These are phyloP conservation scores for Apodospora peruviana DNA, from an alignment of 495 filamentous ascomycete species.

Conservation along the genomic window DNA sequence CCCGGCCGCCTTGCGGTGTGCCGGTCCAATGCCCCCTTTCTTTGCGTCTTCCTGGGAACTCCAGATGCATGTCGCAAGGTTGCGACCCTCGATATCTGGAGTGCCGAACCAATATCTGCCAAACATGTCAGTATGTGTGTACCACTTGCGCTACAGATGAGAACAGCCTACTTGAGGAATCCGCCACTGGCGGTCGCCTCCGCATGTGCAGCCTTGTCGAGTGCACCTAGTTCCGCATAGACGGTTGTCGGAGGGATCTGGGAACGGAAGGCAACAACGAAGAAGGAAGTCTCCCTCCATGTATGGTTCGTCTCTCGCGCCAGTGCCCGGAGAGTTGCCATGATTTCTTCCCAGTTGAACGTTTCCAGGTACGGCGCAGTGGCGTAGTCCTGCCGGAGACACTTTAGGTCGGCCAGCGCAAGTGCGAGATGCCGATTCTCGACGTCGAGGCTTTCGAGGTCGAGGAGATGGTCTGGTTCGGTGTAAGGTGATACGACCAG, in stretches of 20 bases:
- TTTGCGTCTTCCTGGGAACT: slow-evolving; percentile 62
- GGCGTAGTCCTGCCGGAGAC: slow-evolving; percentile 65
- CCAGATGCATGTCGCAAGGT: slow-evolving; percentile 78
- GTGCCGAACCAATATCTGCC: slow-evolving; percentile 71
- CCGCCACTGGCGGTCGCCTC: slow-evolving; percentile 75
- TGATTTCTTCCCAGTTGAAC: slow-evolving; percentile 71
- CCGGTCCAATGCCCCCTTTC: slow-evolving; percentile 58
- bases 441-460: slow-evolving; percentile 56
- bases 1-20: slow-evolving; percentile 46
- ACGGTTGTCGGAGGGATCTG: slow-evolving; percentile 56
- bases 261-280: slow-evolving; percentile 78
- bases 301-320: slow-evolving; percentile 36
- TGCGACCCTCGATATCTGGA: slow-evolving; percentile 57
- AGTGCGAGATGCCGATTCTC: slow-evolving; percentile 65
- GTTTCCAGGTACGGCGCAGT: slow-evolving; percentile 65
- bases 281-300: slow-evolving; percentile 66
- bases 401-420: slow-evolving; percentile 58
- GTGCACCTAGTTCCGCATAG: slow-evolving; percentile 52
- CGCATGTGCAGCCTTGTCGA: slow-evolving; percentile 70
- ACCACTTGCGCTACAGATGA: slow-evolving; percentile 14
- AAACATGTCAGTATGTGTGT: slow-evolving; percentile 6
- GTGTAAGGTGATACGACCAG: slow-evolving; percentile 74
- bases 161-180: slow-evolving; percentile 61
- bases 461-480: slow-evolving; percentile 59
- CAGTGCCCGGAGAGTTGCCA: slow-evolving; percentile 48